Percentiles rank a stretch among this genome's conserved stretches.
Evolutionary conservation across 176 grass and related monocot genomes (phyloP).

Genomic region (Neostapfia colusana): DNA sequence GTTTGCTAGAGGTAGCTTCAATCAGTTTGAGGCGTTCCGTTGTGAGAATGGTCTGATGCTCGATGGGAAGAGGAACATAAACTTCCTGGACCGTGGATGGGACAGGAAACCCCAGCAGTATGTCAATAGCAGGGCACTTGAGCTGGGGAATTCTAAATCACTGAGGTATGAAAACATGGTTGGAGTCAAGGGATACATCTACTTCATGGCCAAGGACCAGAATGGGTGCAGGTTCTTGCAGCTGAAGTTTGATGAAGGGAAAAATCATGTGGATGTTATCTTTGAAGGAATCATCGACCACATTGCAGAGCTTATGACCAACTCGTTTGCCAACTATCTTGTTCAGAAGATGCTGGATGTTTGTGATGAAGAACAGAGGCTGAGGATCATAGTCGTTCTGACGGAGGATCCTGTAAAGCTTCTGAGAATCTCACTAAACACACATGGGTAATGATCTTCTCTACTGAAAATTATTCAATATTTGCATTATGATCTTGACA

Average conservation of each 20-base stretch:
- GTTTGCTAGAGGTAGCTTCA: conserved; percentile 16
- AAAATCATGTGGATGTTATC: conserved; percentile 55
- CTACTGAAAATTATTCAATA: conserved; percentile 15
- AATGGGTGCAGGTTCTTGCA: conserved; percentile 70
- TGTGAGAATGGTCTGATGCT: conserved; percentile 53
- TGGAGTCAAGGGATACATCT: conserved; percentile 59
- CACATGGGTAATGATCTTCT: conserved; percentile 68
- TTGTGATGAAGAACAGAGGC: conserved; percentile 73
- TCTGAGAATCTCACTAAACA: conserved; percentile 62
- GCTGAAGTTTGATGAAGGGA: conserved; percentile 69
- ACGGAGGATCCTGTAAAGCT: conserved; percentile 55
- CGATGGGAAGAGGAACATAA: conserved; percentile 46
- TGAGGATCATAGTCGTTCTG: conserved; percentile 47
- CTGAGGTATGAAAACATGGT: conserved; percentile 54
- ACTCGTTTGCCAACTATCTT: conserved; percentile 82
- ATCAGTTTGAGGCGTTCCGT: conserved; percentile 44
- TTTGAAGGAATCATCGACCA: conserved; percentile 76
- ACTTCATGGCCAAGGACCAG: conserved; percentile 73
- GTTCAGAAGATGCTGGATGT: conserved; percentile 78
- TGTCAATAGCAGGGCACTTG: conserved; percentile 28
- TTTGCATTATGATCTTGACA: background rate
- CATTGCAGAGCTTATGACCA: conserved; percentile 63
- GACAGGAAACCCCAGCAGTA: conserved; percentile 43
- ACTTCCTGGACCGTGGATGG: conserved; percentile 36
- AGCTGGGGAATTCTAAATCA: conserved; percentile 38